These are phyloP conservation scores for Wickerhamomyces chaumierensis DNA, from an alignment of 805 yeast species.

Conservation along the genomic window DNA sequence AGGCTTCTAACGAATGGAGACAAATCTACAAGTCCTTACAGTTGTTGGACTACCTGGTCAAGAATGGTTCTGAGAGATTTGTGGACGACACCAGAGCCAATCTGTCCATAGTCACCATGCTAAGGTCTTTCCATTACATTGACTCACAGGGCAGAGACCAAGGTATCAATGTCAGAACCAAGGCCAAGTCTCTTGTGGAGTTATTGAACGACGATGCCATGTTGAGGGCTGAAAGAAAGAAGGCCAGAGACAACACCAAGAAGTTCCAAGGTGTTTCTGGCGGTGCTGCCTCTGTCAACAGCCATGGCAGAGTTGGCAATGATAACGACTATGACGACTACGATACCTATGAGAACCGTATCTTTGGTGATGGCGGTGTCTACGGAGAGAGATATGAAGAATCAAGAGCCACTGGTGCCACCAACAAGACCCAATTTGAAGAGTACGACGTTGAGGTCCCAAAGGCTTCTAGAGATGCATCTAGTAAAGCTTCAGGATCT, in stretches of 20 bases:
- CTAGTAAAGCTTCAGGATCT: too few relatives aligned
- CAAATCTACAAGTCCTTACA: slow-evolving; percentile 93
- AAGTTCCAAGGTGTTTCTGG: slow-evolving; percentile 78
- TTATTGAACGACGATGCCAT: slow-evolving; percentile 66
- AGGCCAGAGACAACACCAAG: slow-evolving; percentile 76
- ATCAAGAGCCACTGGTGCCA: slow-evolving; percentile 34
- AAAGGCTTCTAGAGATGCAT: slow-evolving; percentile 1
- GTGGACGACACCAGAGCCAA: slow-evolving; percentile 91
- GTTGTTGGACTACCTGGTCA: slow-evolving; percentile 79
- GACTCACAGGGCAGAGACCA: slow-evolving; percentile 93
- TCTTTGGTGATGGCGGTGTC: slow-evolving; percentile 64
- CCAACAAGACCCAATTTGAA: slow-evolving; percentile 37
- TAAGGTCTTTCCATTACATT: slow-evolving; percentile 86
- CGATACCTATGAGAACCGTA: slow-evolving; percentile 33
- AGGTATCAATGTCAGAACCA: slow-evolving; percentile 88
- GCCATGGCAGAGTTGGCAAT: slow-evolving; percentile 9
- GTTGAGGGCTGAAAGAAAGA: slow-evolving; percentile 78
- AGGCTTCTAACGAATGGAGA: slow-evolving; percentile 94
- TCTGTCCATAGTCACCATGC: slow-evolving; percentile 69
- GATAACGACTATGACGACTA: slow-evolving; percentile 38
- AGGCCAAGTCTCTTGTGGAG: slow-evolving; percentile 65
- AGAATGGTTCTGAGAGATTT: slow-evolving; percentile 89
- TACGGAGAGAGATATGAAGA: slow-evolving; percentile 58
- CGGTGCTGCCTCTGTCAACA: slow-evolving; percentile 28
- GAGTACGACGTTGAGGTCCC: slow-evolving; percentile 44